Evolutionary conservation across 805 yeast species (phyloP).

Genomic region (Phaffomyces antillensis): DNA sequence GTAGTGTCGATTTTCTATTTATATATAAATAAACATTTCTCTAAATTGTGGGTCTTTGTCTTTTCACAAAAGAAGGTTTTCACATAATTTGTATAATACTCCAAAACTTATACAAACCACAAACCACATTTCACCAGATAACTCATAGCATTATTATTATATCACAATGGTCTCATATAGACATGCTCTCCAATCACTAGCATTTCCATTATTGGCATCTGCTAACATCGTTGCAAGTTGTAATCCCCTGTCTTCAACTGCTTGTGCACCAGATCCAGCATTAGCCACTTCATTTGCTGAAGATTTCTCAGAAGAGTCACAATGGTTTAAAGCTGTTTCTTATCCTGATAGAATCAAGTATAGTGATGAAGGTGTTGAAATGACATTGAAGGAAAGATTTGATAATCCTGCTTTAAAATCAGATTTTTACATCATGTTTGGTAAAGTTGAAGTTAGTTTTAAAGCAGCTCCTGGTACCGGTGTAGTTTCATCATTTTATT

Average conservation of each 20-base stretch:
- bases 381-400: slow-evolving; percentile 53
- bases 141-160: not conserved
- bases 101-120: not conserved
- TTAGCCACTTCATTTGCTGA: slow-evolving; percentile 48
- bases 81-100: too few relatives aligned
- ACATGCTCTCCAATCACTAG: not conserved
- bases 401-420: slow-evolving; percentile 79
- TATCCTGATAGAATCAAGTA: slow-evolving; percentile 36
- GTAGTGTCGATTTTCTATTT: too few relatives aligned
- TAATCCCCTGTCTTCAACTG: slow-evolving; percentile 34
- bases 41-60: too few relatives aligned
- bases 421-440: slow-evolving; percentile 82
- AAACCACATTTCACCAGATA: not conserved
- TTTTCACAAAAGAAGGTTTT: too few relatives aligned
- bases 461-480: slow-evolving; percentile 76
- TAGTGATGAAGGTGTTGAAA: slow-evolving; percentile 49
- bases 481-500: slow-evolving; percentile 70
- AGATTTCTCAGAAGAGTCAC: slow-evolving; percentile 42
- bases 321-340: slow-evolving; percentile 33
- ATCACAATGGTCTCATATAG: not conserved
- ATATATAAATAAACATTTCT: too few relatives aligned
- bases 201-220: slow-evolving; percentile 3
- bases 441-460: slow-evolving; percentile 65
- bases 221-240: slow-evolving; percentile 26
- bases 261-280: slow-evolving; percentile 50